Evolutionary conservation across 2,329 filamentous ascomycete species (phyloP), one percentile per base, ranked within the genome.

Genomic region (Cytospora leucostoma): DNA sequence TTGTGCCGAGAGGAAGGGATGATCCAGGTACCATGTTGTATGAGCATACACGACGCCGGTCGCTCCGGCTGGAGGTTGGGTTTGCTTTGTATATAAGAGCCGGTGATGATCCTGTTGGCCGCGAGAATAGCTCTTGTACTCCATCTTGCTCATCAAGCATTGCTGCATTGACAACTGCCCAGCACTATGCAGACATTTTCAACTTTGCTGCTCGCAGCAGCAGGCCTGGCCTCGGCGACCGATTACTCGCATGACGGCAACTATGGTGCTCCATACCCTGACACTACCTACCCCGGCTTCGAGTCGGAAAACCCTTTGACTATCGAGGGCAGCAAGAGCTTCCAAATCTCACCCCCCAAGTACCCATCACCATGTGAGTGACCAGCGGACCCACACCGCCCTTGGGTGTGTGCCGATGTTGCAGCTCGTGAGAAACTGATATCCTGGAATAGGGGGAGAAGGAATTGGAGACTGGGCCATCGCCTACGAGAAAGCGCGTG

Each of bases 401-500:
- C 19, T 7, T n/a, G 15, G 44, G 4, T 6, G 7, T n/a, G 21
- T 4, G 17, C 17, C 47, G 37, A 5, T 10, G 12, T 3, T 17
- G 47, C 38, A 49, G 38, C 33, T 37, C 33, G 10, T 40, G 13
- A 40, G 15, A 6, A 38, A 21, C 44, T 47, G n/a, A 47, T 17
- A n/a, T 19, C 34, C 7, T 44, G 11, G 17, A 12, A 4, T 32
- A 59, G 57, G 57, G 57, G 57, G 57, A 17, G 57, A 59, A 53
- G 57, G 57, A 53, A 21, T 44, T 5, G 64, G 56, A 0, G 72
- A 70, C 40, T 91, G 89, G 88, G 80, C 79, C 7, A 80, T 80
- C 19, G 88, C 89, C 13, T 88, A 90, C 71, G 75, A 77, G 13
- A 87, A 86, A 70, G 89, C 89, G 0, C 80, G 82, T 51, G 82